Percentiles rank a stretch among this genome's conserved stretches.
Evolutionary conservation across 495 filamentous ascomycete genomes (phyloP).

Genomic region (Lepraria neglecta): DNA sequence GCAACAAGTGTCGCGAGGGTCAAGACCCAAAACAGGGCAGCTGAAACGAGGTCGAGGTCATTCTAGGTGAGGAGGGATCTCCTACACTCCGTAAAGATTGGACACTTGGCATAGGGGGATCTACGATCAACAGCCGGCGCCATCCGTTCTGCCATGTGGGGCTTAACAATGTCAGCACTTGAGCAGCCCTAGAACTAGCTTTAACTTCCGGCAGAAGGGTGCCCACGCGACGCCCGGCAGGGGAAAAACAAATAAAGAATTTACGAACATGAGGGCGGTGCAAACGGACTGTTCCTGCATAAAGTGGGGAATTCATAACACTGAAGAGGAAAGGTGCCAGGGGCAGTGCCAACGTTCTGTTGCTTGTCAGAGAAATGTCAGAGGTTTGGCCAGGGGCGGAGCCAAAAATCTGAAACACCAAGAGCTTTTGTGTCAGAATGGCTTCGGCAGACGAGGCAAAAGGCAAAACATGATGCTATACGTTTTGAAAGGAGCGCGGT

Average conservation of each 20-base stretch:
- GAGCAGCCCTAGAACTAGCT: slow-evolving; percentile 1
- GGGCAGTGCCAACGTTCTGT: slow-evolving; percentile 5
- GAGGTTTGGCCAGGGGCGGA: slow-evolving; percentile 6
- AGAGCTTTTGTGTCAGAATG: slow-evolving; percentile 12
- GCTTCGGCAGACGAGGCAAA: slow-evolving; percentile 8
- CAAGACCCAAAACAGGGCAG: neutral
- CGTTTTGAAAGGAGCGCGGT: slow-evolving; percentile 23
- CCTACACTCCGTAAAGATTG: neutral
- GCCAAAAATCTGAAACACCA: slow-evolving; percentile 19
- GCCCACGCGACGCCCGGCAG: neutral
- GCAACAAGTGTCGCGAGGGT: neutral
- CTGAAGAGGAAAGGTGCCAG: neutral
- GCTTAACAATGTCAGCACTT: slow-evolving; percentile 1
- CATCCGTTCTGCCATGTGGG: too few relatives aligned
- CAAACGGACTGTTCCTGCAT: slow-evolving; percentile 13
- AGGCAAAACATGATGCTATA: neutral
- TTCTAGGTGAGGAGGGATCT: neutral
- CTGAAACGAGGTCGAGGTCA: slow-evolving; percentile 1
- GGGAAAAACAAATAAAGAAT: neutral
- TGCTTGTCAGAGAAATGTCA: neutral
- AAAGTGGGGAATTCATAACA: too few relatives aligned
- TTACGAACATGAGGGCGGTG: slow-evolving; percentile 2
- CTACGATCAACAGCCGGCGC: neutral
- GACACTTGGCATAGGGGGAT: neutral
- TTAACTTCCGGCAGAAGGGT: neutral